These are phyloP conservation scores for Russula emetica DNA, from an alignment of 768 basidiomycete species.

Conservation along the genomic window DNA sequence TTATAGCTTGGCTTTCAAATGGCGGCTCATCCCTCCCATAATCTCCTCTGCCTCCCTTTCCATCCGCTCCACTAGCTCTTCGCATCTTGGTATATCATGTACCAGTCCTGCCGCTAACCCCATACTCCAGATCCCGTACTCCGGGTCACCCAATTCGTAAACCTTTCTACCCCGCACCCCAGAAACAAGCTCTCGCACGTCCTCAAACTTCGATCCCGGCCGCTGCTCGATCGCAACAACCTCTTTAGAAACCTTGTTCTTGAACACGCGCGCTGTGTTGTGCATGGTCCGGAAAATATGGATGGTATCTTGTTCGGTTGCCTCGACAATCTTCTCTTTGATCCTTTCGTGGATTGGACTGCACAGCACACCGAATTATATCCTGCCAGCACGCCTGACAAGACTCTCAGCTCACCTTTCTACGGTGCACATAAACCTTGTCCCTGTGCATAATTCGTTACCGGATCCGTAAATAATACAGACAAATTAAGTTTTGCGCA, in stretches of 20 bases:
- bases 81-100: conserved; percentile 79
- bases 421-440: conserved; percentile 88
- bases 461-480: not conserved
- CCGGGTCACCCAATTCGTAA: conserved; percentile 79
- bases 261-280: conserved; percentile 83
- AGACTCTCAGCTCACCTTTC: conserved; percentile 51
- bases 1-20: conserved; percentile 32
- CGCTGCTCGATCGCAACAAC: conserved; percentile 80
- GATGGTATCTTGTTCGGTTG: conserved; percentile 76
- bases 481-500: conserved; percentile 24
- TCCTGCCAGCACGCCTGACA: not conserved
- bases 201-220: conserved; percentile 84
- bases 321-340: conserved; percentile 83
- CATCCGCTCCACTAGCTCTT: conserved; percentile 60
- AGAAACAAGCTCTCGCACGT: conserved; percentile 71
- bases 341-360: conserved; percentile 86
- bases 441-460: conserved; percentile 38
- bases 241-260: conserved; percentile 77
- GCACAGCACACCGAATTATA: not conserved
- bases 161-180: conserved; percentile 66
- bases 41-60: conserved; percentile 73
- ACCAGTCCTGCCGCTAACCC: conserved; percentile 68
- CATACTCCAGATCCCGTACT: conserved; percentile 83
- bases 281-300: conserved; percentile 88
- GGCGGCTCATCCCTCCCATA: conserved; percentile 39